Base-by-base conservation (phyloP, 83 land plant species). In the Picea abies region DNA sequence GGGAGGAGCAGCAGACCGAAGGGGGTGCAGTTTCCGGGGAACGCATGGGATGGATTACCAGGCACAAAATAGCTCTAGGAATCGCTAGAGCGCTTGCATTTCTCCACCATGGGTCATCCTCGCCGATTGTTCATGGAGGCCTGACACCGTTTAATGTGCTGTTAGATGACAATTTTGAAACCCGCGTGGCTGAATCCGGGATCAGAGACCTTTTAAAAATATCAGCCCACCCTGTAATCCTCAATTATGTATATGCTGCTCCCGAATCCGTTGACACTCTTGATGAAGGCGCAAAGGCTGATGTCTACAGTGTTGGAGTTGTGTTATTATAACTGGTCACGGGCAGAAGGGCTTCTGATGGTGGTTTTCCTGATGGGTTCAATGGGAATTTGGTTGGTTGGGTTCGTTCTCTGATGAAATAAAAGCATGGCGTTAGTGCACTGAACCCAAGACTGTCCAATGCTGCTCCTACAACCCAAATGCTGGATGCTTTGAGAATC, bases 311-410 rank as follows among this genome's bases (percentile, higher is more conserved):
- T 62, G 90, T 87, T 68, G 94, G 94, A 19, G 83, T 88, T 20
- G 80, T 90, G 61, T 63, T 90, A 82, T 77, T 92, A 7, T 90
- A 92, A 87, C 85, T 92, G 22, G 64, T 92, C 79, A 92, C 94
- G 39, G 92, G 93, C 14, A 72, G 65, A 82, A 79, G 20, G 20
- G 87, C 89, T 26, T 49, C 84, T n/a, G 87, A 76, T 7, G 85
- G 82, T 26, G 7, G 22, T 20, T 56, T 44, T 49, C 63, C 78
- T 25, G 83, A 75, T 47, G 83, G 83, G 0, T 63, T 41, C 26
- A 52, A 52, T 9, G 69, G 64, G 47, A 63, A 60, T 62, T 60
- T 78, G 79, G 79, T 60, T 61, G 23, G 86, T 86, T 56, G 79
- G 35, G 44, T 77, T 91, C 86, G 91, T 84, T 26, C 47, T 91